Evolutionary conservation across 2,329 filamentous ascomycete species (phyloP).

Genomic region (Lecanicillium sp.): DNA sequence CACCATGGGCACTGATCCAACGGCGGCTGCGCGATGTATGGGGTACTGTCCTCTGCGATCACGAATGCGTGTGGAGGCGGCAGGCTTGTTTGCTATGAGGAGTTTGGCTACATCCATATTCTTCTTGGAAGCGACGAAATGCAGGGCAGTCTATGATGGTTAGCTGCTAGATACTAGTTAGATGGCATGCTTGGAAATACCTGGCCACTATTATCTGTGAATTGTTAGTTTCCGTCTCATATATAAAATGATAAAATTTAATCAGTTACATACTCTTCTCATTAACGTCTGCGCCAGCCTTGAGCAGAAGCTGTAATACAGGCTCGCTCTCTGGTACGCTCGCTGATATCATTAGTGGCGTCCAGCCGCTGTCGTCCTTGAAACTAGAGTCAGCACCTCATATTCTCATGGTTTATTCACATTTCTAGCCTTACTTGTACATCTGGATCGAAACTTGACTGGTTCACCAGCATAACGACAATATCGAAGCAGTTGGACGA

Average conservation of each 20-base stretch:
- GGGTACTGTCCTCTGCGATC: slow-evolving; percentile 86
- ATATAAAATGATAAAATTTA: too few species aligned
- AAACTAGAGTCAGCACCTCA: neutral
- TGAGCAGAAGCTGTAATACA: slow-evolving; percentile 59
- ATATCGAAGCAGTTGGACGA: slow-evolving; percentile 76
- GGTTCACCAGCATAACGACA: slow-evolving; percentile 61
- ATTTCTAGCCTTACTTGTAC: slow-evolving; percentile 50
- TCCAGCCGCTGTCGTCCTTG: slow-evolving; percentile 73
- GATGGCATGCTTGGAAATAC: slow-evolving; percentile 22
- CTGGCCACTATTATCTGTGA: slow-evolving; percentile 58
- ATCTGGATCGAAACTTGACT: slow-evolving; percentile 74
- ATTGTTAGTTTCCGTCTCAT: slow-evolving; percentile 10
- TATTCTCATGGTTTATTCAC: neutral
- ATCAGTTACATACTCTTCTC: slow-evolving; percentile 50
- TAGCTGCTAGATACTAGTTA: neutral
- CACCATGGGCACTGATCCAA: slow-evolving; percentile 82
- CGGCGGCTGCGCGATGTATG: slow-evolving; percentile 83
- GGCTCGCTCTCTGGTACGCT: slow-evolving; percentile 66
- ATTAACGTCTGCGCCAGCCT: slow-evolving; percentile 64
- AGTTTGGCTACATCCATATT: slow-evolving; percentile 75
- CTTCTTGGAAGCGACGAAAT: slow-evolving; percentile 86
- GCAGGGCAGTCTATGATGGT: slow-evolving; percentile 63
- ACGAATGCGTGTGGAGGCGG: slow-evolving; percentile 69
- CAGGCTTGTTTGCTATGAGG: slow-evolving; percentile 62
- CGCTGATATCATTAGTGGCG: slow-evolving; percentile 74